These are phyloP conservation scores for Metschnikowia gelsemii DNA, from an alignment of 805 yeast species.

Conservation along the genomic window DNA sequence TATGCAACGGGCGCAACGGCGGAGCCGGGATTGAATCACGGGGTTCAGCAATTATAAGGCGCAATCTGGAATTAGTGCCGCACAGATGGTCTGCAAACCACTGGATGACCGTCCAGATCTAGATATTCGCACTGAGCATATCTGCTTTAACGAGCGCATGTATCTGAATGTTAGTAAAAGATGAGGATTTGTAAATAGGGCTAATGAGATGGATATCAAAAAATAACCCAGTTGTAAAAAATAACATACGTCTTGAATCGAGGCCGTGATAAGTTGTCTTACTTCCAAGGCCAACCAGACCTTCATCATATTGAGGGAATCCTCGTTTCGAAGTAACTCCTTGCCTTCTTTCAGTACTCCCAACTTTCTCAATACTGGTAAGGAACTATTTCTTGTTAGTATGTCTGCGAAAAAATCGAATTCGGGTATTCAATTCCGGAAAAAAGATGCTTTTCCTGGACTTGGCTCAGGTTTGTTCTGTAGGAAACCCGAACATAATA, in stretches of 20 bases:
- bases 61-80: too few species aligned
- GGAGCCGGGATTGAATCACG: not conserved
- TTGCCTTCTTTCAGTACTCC: constrained; percentile 69
- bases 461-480: constrained; percentile 27
- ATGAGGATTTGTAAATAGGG: not conserved
- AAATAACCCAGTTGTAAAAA: too few species aligned
- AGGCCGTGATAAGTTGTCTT: constrained; percentile 79
- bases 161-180: constrained; percentile 30
- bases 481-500: constrained; percentile 40
- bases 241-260: constrained; percentile 70
- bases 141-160: constrained; percentile 46
- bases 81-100: too few species aligned
- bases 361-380: constrained; percentile 81
- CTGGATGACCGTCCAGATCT: constrained; percentile 3
- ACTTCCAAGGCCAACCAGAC: constrained; percentile 91
- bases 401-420: constrained; percentile 1
- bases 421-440: not conserved
- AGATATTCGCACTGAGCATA: constrained; percentile 46
- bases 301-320: constrained; percentile 76
- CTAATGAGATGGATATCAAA: not conserved
- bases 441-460: constrained; percentile 1
- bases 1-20: not conserved
- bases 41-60: not conserved
- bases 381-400: constrained; percentile 50
- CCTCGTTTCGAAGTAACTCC: constrained; percentile 52